A percentile compares a stretch with the other conserved stretches of the same genome.
Evolutionary conservation across 73 alveolate species (phyloP).

Genomic region (Uronychia setigera): DNA sequence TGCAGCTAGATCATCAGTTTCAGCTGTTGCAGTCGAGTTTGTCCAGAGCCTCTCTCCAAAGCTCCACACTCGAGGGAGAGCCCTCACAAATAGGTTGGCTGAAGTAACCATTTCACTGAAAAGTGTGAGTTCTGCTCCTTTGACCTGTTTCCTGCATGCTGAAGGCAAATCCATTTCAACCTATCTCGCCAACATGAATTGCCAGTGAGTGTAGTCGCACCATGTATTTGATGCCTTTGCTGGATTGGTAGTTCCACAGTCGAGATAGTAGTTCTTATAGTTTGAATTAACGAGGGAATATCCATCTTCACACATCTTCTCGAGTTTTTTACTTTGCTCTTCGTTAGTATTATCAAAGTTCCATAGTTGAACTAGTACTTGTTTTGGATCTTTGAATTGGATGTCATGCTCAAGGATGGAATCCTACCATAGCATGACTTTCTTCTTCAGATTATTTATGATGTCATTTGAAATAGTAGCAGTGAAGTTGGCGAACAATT

Average conservation of each 20-base stretch:
- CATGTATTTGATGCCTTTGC: not conserved
- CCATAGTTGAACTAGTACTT: not conserved
- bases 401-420: not conserved
- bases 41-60: not conserved
- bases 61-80: not conserved
- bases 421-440: slow-evolving; percentile 1
- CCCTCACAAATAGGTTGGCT: not conserved
- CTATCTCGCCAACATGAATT: not conserved
- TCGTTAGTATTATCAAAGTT: not conserved
- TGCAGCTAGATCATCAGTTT: not conserved
- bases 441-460: not conserved
- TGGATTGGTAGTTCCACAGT: not conserved
- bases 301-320: not conserved
- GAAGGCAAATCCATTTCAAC: not conserved
- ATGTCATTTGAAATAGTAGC: not conserved
- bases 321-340: not conserved
- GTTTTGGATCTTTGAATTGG: not conserved
- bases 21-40: not conserved
- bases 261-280: not conserved
- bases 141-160: not conserved
- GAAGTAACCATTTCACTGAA: not conserved
- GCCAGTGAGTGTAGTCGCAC: not conserved
- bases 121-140: not conserved
- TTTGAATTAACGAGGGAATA: not conserved
- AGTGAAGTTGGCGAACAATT: not conserved